Percentiles rank a stretch among this genome's conserved stretches.
Conservation (phyloP, 345 rosid genomes). For the Raphanus raphanistrum region DNA sequence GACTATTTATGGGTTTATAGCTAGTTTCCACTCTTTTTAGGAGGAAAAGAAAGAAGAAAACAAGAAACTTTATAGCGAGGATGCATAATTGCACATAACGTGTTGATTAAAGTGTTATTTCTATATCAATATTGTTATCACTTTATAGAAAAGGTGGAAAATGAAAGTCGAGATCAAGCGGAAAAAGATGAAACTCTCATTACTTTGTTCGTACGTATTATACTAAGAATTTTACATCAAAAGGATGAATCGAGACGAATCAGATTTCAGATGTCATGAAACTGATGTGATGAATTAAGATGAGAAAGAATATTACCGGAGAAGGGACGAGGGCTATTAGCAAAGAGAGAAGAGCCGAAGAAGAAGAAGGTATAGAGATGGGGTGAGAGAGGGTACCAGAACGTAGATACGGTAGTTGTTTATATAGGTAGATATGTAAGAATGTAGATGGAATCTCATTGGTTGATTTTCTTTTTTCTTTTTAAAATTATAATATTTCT, state of each 20-base stretch:
- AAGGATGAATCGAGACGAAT: background rate
- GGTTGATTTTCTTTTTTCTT: conserved; percentile 1
- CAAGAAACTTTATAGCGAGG: background rate
- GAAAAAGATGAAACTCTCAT: background rate
- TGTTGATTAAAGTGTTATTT: background rate
- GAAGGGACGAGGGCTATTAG: background rate
- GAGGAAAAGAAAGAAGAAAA: background rate
- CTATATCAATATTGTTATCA: background rate
- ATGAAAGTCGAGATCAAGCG: background rate
- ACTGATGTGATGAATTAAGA: conserved; percentile 13
- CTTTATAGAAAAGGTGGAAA: background rate
- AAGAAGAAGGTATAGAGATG: background rate
- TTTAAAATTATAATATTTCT: background rate
- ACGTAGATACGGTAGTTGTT: conserved; percentile 8
- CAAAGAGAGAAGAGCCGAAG: background rate
- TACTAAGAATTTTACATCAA: background rate
- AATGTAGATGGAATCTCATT: conserved; percentile 21
- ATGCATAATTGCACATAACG: background rate
- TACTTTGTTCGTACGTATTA: background rate
- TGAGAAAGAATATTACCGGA: conserved; percentile 12
- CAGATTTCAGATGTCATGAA: conserved; percentile 7
- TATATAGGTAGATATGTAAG: conserved; percentile 34
- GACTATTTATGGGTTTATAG: background rate
- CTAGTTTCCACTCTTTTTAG: conserved; percentile 1
- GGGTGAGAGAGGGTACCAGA: conserved; percentile 8